Base-by-base conservation (phyloP, 2,329 filamentous ascomycete genomes). In the Ciborinia camelliae region DNA sequence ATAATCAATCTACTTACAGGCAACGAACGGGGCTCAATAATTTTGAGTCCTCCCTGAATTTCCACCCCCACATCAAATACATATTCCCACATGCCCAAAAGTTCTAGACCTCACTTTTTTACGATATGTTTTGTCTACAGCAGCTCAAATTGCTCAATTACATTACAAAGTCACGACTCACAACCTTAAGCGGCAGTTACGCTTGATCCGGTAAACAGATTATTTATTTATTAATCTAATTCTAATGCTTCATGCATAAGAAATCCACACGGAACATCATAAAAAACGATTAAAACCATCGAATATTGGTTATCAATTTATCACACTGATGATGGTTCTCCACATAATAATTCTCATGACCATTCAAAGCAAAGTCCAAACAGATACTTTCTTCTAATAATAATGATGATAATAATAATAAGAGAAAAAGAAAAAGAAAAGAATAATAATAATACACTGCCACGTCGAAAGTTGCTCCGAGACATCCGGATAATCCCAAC, bases 171-270 rank as follows among this genome's bases (percentile, higher is more conserved):
- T 58, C 35, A 58, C 54, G n/a, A n/a, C n/a, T n/a, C n/a, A n/a
- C n/a, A n/a, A n/a, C n/a, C n/a, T n/a, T n/a, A 58, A 55, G 61
- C 51, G 61, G 61, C 52, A 58, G 61, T 63, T 58, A 63, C 51
- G 51, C 61, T 58, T 63, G 51, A 47, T 63, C 52, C 43, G 61
- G 51, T 47, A 58, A 63, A 26, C 51, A 39, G 39, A 23, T 57
- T 30, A 45, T 45, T 57, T 30, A 45, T 45, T 58, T 15, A 45
- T 63, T 57, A 63, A 63, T 63, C 43, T 63, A 41, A 37, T 57
- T 35, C 37, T 20, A 30, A 50, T 58, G 39, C 30, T 57, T 63
- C 23, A 39, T 61, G 47, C 45, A 52, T 52, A 51, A 30, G 15
- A n/a, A 61, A 26, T 39, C 30, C 35, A 61, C 32, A 52, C 47